Base-by-base conservation (phyloP, 768 basidiomycete species). In the Sarcomyxa edulis region DNA sequence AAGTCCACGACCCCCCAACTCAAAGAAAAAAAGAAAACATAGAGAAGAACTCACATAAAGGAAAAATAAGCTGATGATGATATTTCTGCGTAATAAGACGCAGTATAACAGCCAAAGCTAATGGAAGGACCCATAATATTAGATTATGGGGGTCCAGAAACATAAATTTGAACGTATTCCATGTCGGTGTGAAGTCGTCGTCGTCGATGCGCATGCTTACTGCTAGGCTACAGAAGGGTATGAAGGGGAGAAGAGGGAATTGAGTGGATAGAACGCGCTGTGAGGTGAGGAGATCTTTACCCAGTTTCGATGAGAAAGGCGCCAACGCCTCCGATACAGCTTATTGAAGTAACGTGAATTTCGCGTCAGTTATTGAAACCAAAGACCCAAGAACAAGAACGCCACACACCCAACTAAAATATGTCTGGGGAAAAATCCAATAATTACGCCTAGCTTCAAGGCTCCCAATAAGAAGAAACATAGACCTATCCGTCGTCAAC, bases 391-490 rank as follows among this genome's bases (percentile, higher is more conserved):
- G 19, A 26, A 19, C 42, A 32, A 23, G 36, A 42, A 24, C 3
- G 32, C 20, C 28, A 59, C 78, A 46, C 51, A 87, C 76, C 94
- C 94, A n/a, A 99, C 89, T 20, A 97, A 74, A 53, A 97, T 96
- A 53, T 96, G 93, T 10, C 95, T 72, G 12, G 95, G 95, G 63
- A 98, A 97, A 64, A 98, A 98, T 1, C 93, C 93, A 24, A 96
- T 83, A 7, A 98, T 61, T 5, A 77, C 71, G 2, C 95, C 95
- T 9, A 97, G 71, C 31, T 78, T 79, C 47, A 94, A 78, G 11
- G 74, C 76, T 10, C 93, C 93, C 14, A 97, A 73, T n/a, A 87
- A 60, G 59, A 94, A 81, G 60, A 96, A 96, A 0, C 87, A 70
- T 14, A 93, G 55, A 14, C 84, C 84, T 82, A 48, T 24, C n/a